phyloP scores from a whole-genome alignment of 352 stramenopile genomes.

The Globisporangium orthogonon region DNA sequence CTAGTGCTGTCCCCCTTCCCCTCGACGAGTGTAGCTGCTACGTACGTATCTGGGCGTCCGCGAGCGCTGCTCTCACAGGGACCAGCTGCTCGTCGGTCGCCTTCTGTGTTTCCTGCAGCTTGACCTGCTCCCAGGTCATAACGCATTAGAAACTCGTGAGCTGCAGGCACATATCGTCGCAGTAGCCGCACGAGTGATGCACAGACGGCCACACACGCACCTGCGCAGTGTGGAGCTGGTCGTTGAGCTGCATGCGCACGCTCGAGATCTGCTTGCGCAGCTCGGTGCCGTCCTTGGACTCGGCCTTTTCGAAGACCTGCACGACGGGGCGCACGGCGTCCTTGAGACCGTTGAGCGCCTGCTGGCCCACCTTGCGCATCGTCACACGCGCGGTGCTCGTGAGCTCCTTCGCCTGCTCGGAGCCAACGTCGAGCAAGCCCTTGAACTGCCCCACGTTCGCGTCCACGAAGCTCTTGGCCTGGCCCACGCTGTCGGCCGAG shows the following conservation, averaged over 20 bases:
- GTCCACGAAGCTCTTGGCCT: slow-evolving; percentile 34
- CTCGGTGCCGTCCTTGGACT: slow-evolving; percentile 52
- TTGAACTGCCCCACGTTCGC: slow-evolving; percentile 39
- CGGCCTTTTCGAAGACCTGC: slow-evolving; percentile 58
- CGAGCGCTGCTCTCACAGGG: slow-evolving; percentile 47
- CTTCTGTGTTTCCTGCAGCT: slow-evolving; percentile 50
- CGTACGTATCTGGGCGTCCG: slow-evolving; percentile 42
- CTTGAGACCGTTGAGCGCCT: slow-evolving; percentile 34
- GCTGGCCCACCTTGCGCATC: slow-evolving; percentile 26
- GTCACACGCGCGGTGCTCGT: slow-evolving; percentile 47
- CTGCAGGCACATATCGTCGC: background rate
- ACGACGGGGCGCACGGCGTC: slow-evolving; percentile 38
- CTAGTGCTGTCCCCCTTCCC: too few relatives aligned
- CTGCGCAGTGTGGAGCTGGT: slow-evolving; percentile 52
- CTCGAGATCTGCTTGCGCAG: slow-evolving; percentile 52
- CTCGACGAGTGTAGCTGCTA: background rate
- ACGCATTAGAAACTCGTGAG: background rate
- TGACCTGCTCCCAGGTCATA: slow-evolving; percentile 12
- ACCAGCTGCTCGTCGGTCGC: slow-evolving; percentile 47
- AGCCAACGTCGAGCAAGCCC: slow-evolving; percentile 27
- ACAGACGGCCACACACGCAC: slow-evolving; percentile 5
- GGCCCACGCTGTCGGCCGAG: slow-evolving; percentile 23
- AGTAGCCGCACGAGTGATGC: too few relatives aligned
- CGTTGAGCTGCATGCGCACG: slow-evolving; percentile 46
- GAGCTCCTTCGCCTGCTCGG: slow-evolving; percentile 57